Evolutionary conservation across 2,329 filamentous ascomycete genomes (phyloP).

Genomic region (Colletotrichum sojae): DNA sequence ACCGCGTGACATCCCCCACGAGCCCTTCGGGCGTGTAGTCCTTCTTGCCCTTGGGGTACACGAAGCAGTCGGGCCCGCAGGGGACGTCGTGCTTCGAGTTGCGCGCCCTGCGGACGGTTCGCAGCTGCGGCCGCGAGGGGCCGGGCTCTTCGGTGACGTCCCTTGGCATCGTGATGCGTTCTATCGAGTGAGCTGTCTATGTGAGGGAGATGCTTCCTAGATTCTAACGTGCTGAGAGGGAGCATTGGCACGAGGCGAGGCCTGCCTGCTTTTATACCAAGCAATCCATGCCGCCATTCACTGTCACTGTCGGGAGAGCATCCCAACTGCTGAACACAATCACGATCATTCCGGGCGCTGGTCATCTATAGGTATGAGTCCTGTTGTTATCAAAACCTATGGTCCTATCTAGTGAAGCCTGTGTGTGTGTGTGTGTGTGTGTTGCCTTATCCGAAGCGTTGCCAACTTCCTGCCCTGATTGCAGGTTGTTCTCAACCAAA

Average conservation of each 20-base stretch:
- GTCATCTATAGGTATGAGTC: background rate
- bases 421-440: background rate
- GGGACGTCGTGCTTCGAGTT: conserved; percentile 18
- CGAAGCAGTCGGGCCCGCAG: conserved; percentile 15
- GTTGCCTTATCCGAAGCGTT: conserved; percentile 12
- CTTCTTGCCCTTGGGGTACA: conserved; percentile 18
- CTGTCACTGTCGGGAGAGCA: background rate
- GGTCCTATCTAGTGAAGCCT: conserved; percentile 1
- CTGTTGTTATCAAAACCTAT: background rate
- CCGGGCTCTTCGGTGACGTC: conserved; percentile 6
- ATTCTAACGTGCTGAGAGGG: background rate
- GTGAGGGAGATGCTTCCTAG: background rate
- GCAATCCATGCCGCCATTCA: background rate
- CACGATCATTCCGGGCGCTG: background rate
- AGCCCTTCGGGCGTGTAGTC: background rate
- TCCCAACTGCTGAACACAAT: background rate
- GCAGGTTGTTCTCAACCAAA: conserved; percentile 10
- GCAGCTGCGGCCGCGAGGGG: conserved; percentile 3
- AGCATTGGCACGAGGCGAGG: too few species aligned
- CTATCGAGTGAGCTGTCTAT: too few species aligned
- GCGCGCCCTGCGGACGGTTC: conserved; percentile 14
- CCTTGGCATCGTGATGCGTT: too few species aligned
- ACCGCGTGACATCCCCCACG: conserved; percentile 3
- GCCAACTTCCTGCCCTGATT: conserved; percentile 3
- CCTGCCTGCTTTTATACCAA: too few species aligned